Percentiles rank a stretch among this genome's conserved stretches.
phyloP scores from a whole-genome alignment of 192 early-diverging fungal genomes.

The Entophlyctis helioformis region DNA sequence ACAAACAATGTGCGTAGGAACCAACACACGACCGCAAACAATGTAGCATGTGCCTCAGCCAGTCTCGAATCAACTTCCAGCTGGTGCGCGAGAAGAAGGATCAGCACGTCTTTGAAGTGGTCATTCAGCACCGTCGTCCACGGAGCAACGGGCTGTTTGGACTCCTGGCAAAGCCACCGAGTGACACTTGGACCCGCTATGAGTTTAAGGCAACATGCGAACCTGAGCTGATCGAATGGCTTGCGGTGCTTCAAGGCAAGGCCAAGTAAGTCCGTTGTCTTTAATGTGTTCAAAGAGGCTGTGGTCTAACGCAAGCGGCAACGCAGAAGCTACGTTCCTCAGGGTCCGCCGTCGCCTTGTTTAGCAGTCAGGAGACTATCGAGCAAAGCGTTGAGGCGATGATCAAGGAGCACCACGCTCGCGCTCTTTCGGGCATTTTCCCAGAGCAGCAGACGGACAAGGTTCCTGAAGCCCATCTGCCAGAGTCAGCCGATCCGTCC shows the following conservation, averaged over 20 bases:
- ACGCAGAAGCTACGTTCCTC: too few relatives aligned
- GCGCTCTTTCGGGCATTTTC: too few relatives aligned
- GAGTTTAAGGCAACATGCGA: conserved; percentile 1
- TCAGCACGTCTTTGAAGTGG: conserved; percentile 2
- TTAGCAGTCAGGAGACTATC: too few relatives aligned
- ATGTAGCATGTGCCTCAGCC: background rate
- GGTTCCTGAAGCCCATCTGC: too few relatives aligned
- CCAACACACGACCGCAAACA: background rate
- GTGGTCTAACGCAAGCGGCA: too few relatives aligned
- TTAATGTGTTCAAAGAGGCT: too few relatives aligned
- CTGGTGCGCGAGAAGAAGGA: background rate
- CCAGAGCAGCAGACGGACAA: too few relatives aligned
- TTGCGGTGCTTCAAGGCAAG: conserved; percentile 1
- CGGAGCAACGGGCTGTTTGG: background rate
- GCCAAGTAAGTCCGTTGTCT: background rate
- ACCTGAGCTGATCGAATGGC: conserved; percentile 2
- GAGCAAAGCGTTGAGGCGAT: too few relatives aligned
- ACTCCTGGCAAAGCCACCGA: background rate
- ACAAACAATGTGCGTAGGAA: background rate
- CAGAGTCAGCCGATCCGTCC: too few relatives aligned
- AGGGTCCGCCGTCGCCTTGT: too few relatives aligned
- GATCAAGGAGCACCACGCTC: too few relatives aligned
- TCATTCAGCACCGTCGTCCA: background rate
- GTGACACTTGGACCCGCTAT: too few relatives aligned
- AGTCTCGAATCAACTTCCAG: background rate